Evolutionary conservation across 2,329 filamentous ascomycete species (phyloP), one percentile per base, ranked within the genome.

Genomic region (Colletotrichum musae): DNA sequence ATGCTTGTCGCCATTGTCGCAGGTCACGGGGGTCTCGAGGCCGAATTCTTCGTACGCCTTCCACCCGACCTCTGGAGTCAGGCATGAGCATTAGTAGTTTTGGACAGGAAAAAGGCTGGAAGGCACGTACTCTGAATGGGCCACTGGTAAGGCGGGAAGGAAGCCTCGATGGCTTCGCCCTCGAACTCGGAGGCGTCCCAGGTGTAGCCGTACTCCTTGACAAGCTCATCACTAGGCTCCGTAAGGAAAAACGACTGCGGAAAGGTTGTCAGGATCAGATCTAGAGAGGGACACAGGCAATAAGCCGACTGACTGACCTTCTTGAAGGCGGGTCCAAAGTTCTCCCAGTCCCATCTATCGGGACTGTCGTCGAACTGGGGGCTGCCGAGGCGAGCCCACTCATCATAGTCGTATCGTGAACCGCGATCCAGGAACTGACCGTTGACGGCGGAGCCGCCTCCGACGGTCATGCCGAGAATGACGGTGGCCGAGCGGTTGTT

Each of bases 341-440:
- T 75, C 4, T 77, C 71, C 78, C 80, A 82, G 52, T 78, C 74
- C 80, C 80, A 82, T 4, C 74, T 75, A 28, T 75, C 71, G 7
- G 18, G 51, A 28, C 56, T 66, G 24, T 68, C 61, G 32, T 73
- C 71, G 21, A 74, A 70, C 26, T 75, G 66, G 24, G 62, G 70
- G 47, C 77, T 78, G 0, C 76, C 77, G 18, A 79, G 72, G 1
- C 70, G 71, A 39, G 73, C 74, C 80, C 80, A 82, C 21, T 78
- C 76, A 59, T 82, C 75, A 58, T 79, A 79, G 72, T 82, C 80
- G 64, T 73, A 73, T 15, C 75, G 76, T 3, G 78, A 77, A 2
- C 76, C 76, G 16, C 80, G 76, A 66, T 82, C 79, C 59, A 81
- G 79, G 73, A 81, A 78, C 76, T 79, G 77, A 6, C 80, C 80